Conservation (phyloP, 148 eudicot genomes). For the Rhododendron vialii region DNA sequence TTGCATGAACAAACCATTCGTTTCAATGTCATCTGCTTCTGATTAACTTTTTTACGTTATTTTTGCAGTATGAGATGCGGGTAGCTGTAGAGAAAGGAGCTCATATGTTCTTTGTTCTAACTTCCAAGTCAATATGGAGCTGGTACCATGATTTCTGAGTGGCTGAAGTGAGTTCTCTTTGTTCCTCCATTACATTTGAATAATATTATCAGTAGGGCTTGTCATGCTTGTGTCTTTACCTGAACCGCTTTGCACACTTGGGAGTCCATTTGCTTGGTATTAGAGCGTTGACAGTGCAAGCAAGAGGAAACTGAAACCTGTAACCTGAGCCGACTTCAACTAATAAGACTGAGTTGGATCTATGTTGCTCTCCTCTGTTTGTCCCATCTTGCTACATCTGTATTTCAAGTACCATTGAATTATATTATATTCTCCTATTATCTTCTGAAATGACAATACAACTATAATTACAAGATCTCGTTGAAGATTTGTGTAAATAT, state of each 20-base stretch:
- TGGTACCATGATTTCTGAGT: background rate
- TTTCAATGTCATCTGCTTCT: conserved; percentile 4
- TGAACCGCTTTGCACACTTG: background rate
- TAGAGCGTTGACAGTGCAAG: background rate
- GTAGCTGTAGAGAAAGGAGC: background rate
- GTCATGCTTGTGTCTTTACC: background rate
- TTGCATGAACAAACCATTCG: background rate
- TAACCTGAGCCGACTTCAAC: background rate
- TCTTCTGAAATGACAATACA: background rate
- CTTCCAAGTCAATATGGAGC: background rate
- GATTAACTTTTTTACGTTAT: background rate
- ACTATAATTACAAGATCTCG: background rate
- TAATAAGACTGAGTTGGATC: background rate
- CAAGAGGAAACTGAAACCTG: background rate
- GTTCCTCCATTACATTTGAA: background rate
- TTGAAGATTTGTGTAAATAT: background rate
- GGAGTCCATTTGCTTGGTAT: background rate
- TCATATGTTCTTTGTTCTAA: background rate
- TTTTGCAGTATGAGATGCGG: background rate
- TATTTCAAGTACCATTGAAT: background rate
- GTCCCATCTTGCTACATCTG: background rate
- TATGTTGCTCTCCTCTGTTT: background rate
- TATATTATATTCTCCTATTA: background rate
- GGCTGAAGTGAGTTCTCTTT: background rate
- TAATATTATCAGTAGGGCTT: background rate